Base-by-base conservation (phyloP, 371 early-diverging fungal genomes). In the Racocetra persica region DNA sequence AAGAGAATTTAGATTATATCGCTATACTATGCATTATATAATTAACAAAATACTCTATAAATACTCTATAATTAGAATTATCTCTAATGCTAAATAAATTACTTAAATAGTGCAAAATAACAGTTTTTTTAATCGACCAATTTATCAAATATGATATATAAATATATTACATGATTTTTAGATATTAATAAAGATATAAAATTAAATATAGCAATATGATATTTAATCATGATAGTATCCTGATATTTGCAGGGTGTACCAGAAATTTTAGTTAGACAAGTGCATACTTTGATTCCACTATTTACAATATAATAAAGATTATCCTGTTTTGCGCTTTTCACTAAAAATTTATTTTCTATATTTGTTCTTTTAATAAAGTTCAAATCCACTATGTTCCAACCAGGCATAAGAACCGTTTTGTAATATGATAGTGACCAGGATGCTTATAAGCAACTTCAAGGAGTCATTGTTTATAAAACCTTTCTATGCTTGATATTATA, bases 61-160 rank as follows among this genome's bases (percentile, higher is more conserved):
- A 41, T 41, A 41, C 41, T 41, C 7, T 0, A 41, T 41, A 41
- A 41, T 41, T 41, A 41, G 10, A 41, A 41, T 10, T 41, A 41
- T 41, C 41, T 41, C 41, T 41, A 41, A 41, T 41, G 41, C 41
- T 41, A 32, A 32, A 32, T 32, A 32, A 2, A 32, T 32, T 32
- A 32, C 4, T 32, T 32, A 32, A 32, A n/a, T n/a, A n/a, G n/a
- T n/a, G n/a, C n/a, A n/a, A n/a, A n/a, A n/a, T n/a, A n/a, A n/a
- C n/a, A n/a, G n/a, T n/a, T n/a, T n/a, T n/a, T n/a, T n/a, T n/a
- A n/a, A n/a, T n/a, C n/a, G n/a, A n/a, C n/a, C n/a, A n/a, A n/a
- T n/a, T n/a, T 73, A 73, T 36, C 57, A 74, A 74, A 57, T 52
- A 57, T 57, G 24, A 74, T 52, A 14, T 74, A 74, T 14, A 26